Evolutionary conservation across 495 filamentous ascomycete genomes (phyloP), one percentile per base, ranked within the genome.

Genomic region (Daldinia vernicosa): DNA sequence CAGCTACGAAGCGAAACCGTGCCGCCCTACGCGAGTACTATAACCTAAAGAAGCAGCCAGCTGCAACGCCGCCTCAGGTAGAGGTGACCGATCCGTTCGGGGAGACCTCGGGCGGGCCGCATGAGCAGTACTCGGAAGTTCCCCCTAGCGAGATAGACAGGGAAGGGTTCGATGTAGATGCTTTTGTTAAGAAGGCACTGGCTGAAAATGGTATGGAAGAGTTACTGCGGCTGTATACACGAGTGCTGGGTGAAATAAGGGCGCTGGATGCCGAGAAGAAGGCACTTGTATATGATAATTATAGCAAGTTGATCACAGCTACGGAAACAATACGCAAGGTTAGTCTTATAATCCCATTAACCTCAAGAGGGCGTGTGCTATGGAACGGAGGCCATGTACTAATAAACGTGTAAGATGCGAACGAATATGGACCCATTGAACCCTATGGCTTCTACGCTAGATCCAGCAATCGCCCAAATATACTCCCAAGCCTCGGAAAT

Each of bases 251-350:
- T 71, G 95, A 98, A 77, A 95, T 97, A 37, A 85, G 93, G 24
- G 92, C 91, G 1, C 84, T 98, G 17, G 95, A 98, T 75, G 94
- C 95, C 22, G 95, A 99, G 83, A 89, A 93, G 74, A 99, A 99
- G 80, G 94, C 95, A 24, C 83, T 99, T 43, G 95, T 99, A 4
- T 99, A 99, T 78, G 95, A 99, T 78, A 99, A 99, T 78, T 99
- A 98, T 79, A 92, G 89, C 68, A 98, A 98, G 82, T 82, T 99
- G 74, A 98, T 99, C 68, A 87, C 89, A 17, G 95, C 95, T 15
- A 98, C 96, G 14, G 94, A 97, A 78, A 98, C 95, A 12, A 99
- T 99, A 75, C 87, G 92, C 26, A 91, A 89, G 77, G 88, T 83
- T 82, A 0, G 84, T 70, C 37, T 43, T 35, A 43, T 45, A 35